phyloP scores from a whole-genome alignment of 176 grass and related monocot species.

The Bromus sterilis region DNA sequence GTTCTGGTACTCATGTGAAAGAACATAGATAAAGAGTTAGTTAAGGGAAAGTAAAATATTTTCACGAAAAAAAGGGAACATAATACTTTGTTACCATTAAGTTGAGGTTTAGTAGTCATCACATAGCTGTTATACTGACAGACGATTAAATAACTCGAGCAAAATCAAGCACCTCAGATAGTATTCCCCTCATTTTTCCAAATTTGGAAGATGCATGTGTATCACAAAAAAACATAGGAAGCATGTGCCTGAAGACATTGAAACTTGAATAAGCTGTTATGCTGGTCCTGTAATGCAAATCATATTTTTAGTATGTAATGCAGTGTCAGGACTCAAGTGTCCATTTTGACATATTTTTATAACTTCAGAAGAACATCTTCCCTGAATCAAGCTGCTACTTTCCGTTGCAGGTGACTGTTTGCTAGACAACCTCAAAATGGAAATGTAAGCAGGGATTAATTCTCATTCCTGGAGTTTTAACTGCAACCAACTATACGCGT shows the following conservation, averaged over 20 bases:
- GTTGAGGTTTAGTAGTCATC: background rate
- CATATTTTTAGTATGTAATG: background rate
- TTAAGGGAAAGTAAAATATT: background rate
- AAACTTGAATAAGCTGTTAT: background rate
- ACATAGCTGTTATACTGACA: background rate
- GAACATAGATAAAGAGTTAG: conserved; percentile 8
- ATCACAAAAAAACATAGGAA: background rate
- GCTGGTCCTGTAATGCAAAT: background rate
- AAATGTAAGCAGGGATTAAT: conserved; percentile 40
- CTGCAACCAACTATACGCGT: background rate
- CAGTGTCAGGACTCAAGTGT: background rate
- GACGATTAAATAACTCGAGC: background rate
- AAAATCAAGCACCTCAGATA: background rate
- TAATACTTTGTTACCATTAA: background rate
- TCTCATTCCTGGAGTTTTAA: conserved; percentile 16
- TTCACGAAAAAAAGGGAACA: too few relatives aligned
- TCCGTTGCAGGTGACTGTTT: conserved; percentile 39
- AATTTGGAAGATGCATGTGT: background rate
- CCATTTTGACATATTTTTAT: background rate
- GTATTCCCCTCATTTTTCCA: background rate
- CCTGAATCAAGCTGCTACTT: conserved; percentile 20
- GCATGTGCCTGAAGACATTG: background rate
- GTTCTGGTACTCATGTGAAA: background rate
- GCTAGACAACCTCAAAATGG: conserved; percentile 60
- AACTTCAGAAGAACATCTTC: background rate